Evolutionary conservation across 306 rosid species (phyloP).

Genomic region (Vachellia collinsii): DNA sequence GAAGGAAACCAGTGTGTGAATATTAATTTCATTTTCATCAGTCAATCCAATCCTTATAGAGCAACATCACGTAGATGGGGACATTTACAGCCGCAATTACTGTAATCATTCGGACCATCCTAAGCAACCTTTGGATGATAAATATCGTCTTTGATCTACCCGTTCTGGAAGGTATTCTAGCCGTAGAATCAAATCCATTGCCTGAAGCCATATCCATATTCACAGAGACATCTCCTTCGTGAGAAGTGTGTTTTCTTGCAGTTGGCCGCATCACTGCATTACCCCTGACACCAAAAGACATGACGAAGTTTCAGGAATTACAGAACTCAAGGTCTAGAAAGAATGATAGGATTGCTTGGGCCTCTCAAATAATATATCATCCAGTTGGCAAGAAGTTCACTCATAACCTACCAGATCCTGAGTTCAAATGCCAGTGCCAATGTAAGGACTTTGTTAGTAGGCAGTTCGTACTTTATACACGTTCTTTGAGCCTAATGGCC

Average conservation of each 20-base stretch:
- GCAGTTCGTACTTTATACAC: too few species aligned
- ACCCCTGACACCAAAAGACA: conserved; percentile 56
- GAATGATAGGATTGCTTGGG: neutral
- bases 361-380: neutral
- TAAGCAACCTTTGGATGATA: conserved; percentile 64
- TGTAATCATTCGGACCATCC: conserved; percentile 53
- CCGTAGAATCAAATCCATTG: conserved; percentile 45
- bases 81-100: conserved; percentile 77
- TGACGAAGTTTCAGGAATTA: conserved; percentile 1
- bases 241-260: conserved; percentile 57
- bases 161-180: conserved; percentile 49
- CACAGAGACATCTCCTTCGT: conserved; percentile 55
- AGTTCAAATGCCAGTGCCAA: too few species aligned
- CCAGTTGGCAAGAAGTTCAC: too few species aligned
- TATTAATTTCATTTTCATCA: conserved; percentile 36
- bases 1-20: neutral
- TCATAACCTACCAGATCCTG: too few species aligned
- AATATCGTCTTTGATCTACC: conserved; percentile 57
- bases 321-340: conserved; percentile 9
- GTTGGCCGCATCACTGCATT: conserved; percentile 69
- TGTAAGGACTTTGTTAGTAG: too few species aligned
- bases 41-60: conserved; percentile 91
- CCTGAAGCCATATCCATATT: conserved; percentile 52
- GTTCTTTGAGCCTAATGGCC: too few species aligned
- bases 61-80: conserved; percentile 78